phyloP scores from a whole-genome alignment of 208 protist species.

The Trichomonas tenax region DNA sequence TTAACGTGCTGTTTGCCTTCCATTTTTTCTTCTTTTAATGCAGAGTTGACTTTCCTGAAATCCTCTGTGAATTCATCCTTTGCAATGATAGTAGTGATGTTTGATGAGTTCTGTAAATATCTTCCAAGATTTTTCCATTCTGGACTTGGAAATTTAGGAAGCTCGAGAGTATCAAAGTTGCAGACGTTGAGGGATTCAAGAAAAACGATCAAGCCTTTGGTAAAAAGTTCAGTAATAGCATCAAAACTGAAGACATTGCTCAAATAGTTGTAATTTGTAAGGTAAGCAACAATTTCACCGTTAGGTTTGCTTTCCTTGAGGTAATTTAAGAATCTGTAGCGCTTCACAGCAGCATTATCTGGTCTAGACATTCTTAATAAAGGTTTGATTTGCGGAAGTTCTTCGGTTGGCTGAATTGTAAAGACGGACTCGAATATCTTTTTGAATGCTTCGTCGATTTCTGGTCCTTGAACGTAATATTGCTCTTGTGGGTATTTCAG shows the following conservation, averaged over 20 bases:
- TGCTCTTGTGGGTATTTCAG: background rate
- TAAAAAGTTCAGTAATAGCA: background rate
- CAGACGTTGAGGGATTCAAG: background rate
- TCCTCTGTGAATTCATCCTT: background rate
- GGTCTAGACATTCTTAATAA: background rate
- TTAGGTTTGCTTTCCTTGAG: background rate
- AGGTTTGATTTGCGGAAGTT: background rate
- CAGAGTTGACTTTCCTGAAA: background rate
- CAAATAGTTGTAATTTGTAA: background rate
- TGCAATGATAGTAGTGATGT: background rate
- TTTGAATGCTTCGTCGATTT: background rate
- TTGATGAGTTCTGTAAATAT: background rate
- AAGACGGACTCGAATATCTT: background rate
- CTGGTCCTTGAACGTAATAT: background rate
- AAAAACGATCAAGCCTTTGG: background rate
- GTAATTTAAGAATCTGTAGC: background rate
- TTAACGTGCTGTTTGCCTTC: background rate
- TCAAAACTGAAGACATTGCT: background rate
- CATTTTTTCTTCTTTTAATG: background rate
- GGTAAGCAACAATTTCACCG: background rate
- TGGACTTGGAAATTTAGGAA: background rate
- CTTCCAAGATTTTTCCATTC: background rate
- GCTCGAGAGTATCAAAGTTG: background rate
- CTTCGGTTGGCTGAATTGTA: background rate
- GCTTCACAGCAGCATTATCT: background rate